Evolutionary conservation across 2,329 filamentous ascomycete species (phyloP).

Genomic region (Emmonsiellopsis sp.): DNA sequence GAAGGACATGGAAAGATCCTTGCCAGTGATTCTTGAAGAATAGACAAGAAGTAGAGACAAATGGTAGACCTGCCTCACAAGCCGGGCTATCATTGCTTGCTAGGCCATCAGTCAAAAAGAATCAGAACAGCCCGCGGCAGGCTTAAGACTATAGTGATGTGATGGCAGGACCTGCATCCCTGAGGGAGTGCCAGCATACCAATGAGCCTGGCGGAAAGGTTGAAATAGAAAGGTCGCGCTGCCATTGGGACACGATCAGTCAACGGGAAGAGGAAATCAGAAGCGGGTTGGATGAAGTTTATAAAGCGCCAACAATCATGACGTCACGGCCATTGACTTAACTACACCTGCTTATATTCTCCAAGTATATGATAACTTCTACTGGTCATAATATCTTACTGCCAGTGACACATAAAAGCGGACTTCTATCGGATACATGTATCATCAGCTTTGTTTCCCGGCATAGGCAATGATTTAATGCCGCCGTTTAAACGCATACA

Average conservation of each 20-base stretch:
- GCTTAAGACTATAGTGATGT: neutral
- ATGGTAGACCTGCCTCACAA: neutral
- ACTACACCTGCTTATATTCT: no score
- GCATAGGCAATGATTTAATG: no score
- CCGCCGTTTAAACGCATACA: no score
- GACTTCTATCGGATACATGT: no score
- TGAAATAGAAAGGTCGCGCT: neutral
- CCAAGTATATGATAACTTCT: no score
- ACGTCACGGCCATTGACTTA: no score
- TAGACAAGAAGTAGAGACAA: neutral
- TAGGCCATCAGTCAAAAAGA: neutral
- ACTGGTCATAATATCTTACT: no score
- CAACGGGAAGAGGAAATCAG: neutral
- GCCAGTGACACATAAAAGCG: no score
- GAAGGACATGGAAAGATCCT: neutral
- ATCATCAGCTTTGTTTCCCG: no score
- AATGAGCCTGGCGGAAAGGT: neutral
- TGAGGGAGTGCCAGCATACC: no score
- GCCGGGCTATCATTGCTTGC: neutral
- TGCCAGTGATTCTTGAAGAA: neutral
- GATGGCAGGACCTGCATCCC: no score
- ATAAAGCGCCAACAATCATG: neutral
- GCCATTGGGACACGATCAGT: neutral
- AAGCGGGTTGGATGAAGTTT: neutral
- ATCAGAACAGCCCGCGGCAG: neutral